Percentiles rank a stretch among this genome's conserved stretches.
Evolutionary conservation across 495 filamentous ascomycete species (phyloP).

Genomic region (Penicillium malachiteum): DNA sequence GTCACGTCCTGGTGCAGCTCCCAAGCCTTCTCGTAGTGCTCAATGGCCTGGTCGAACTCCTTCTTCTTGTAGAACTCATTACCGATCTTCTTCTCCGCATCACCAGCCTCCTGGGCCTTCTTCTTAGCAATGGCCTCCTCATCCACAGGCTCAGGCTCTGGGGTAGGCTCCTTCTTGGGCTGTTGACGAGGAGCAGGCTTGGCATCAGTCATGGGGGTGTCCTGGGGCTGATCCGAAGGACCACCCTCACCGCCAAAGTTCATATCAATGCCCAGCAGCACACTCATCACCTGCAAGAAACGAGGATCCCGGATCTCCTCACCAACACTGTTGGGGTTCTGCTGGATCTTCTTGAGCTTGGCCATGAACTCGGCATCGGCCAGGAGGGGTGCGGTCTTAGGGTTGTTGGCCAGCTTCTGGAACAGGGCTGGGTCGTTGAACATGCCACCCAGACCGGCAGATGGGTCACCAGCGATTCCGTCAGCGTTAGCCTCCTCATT

Average conservation of each 20-base stretch:
- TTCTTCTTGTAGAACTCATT: conserved; percentile 98
- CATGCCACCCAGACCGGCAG: conserved; percentile 77
- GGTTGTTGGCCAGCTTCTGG: conserved; percentile 88
- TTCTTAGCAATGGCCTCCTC: conserved; percentile 79
- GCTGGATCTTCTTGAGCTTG: conserved; percentile 75
- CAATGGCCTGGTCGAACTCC: conserved; percentile 89
- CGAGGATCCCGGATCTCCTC: conserved; percentile 83
- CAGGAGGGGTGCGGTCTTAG: conserved; percentile 85
- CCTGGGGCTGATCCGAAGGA: conserved; percentile 54
- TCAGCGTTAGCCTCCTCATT: conserved; percentile 70
- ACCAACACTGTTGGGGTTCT: conserved; percentile 77
- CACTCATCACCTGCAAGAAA: conserved; percentile 91
- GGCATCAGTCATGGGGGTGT: conserved; percentile 75
- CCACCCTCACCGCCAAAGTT: conserved; percentile 64
- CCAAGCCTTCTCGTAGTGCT: conserved; percentile 96
- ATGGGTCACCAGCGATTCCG: conserved; percentile 65
- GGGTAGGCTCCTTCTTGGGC: conserved; percentile 57
- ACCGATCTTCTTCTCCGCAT: conserved; percentile 91
- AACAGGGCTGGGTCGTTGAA: conserved; percentile 90
- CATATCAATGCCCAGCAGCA: conserved; percentile 93
- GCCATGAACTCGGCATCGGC: conserved; percentile 84
- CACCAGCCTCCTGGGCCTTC: conserved; percentile 88
- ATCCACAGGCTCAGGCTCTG: conserved; percentile 66
- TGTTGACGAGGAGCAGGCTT: conserved; percentile 47
- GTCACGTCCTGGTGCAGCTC: conserved; percentile 92